Conservation (phyloP, 257 asterid species). For the Primulina huaijiensis region DNA sequence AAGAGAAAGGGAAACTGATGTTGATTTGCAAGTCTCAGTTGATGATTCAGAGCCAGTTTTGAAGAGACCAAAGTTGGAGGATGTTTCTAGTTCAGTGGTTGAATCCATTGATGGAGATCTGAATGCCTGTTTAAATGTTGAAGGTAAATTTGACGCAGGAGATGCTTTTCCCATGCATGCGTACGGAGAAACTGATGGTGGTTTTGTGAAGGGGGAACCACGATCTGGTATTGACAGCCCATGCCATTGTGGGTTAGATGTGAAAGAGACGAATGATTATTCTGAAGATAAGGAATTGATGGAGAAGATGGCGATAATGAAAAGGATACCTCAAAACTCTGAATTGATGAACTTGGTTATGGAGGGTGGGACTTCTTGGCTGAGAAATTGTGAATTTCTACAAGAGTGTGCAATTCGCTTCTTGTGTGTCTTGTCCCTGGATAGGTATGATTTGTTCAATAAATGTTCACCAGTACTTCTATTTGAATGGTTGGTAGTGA, state of each 20-base stretch:
- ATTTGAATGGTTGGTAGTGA: constrained; percentile 18
- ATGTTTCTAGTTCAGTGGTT: constrained; percentile 31
- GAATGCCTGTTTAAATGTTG: constrained; percentile 39
- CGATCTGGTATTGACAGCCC: constrained; percentile 41
- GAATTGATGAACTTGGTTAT: constrained; percentile 75
- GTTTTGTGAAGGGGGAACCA: constrained; percentile 50
- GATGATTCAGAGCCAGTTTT: constrained; percentile 59
- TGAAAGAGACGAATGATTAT: constrained; percentile 31
- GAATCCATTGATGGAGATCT: constrained; percentile 40
- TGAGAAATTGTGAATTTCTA: constrained; percentile 85
- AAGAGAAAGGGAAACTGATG: constrained; percentile 67
- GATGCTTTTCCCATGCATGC: constrained; percentile 31
- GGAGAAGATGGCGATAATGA: constrained; percentile 45
- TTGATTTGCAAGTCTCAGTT: constrained; percentile 57
- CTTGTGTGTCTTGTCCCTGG: constrained; percentile 89
- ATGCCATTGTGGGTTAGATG: constrained; percentile 31
- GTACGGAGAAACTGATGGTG: constrained; percentile 49
- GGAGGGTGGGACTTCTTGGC: constrained; percentile 86
- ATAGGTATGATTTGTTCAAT: constrained; percentile 62
- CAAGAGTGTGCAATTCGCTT: constrained; percentile 99
- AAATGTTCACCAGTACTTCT: constrained; percentile 13
- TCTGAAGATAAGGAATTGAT: constrained; percentile 44
- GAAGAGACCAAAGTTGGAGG: constrained; percentile 82
- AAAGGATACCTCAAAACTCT: constrained; percentile 53
- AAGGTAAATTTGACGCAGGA: constrained; percentile 47